These are phyloP conservation scores for Anthracocystis setariae DNA, from an alignment of 1,284 basidiomycete genomes.

Conservation along the genomic window DNA sequence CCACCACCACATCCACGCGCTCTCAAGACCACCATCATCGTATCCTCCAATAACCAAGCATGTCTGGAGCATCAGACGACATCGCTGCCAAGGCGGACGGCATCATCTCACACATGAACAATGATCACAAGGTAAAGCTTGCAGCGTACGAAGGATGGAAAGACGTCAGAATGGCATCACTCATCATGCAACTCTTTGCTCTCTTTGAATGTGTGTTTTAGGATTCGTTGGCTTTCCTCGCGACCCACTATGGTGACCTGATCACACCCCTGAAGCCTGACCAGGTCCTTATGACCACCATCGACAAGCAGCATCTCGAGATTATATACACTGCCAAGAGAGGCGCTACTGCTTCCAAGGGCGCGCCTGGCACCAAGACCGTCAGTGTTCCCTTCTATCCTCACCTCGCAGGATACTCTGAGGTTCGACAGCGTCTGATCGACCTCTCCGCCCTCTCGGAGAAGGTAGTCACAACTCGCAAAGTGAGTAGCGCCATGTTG, in stretches of 20 bases:
- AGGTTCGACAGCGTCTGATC: constrained; percentile 38
- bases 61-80: constrained; percentile 29
- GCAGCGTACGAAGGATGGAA: neutral
- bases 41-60: neutral
- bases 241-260: constrained; percentile 44
- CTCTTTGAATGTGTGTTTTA: constrained; percentile 1
- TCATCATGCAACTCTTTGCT: no score
- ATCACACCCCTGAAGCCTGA: constrained; percentile 27
- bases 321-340: constrained; percentile 34
- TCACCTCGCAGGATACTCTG: constrained; percentile 34
- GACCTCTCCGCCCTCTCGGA: constrained; percentile 35
- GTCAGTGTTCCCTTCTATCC: constrained; percentile 43
- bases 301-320: constrained; percentile 48
- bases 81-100: constrained; percentile 43
- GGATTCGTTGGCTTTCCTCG: constrained; percentile 50
- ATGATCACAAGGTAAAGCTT: constrained; percentile 42
- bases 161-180: neutral
- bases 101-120: constrained; percentile 52
- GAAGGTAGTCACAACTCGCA: constrained; percentile 41
- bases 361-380: constrained; percentile 19
- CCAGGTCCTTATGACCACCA: constrained; percentile 46
- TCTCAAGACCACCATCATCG: neutral
- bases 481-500: constrained; percentile 11
- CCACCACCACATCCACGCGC: neutral
- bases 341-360: constrained; percentile 17